Evolutionary conservation across 352 stramenopile species (phyloP).

Genomic region (Hyaloperonospora brassicae): DNA sequence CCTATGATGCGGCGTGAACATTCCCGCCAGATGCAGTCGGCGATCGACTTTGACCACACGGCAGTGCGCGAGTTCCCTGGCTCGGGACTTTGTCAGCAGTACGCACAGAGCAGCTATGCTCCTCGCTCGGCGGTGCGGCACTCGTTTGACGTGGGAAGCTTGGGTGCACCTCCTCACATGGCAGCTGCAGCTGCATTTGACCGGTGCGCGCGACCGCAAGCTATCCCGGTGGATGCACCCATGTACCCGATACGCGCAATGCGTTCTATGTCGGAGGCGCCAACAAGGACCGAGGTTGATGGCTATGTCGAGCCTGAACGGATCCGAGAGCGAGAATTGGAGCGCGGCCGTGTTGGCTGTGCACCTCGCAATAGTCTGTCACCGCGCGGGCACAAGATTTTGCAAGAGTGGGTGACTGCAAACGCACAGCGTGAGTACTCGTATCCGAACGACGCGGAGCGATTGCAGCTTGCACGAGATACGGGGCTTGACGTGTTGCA

Average conservation of each 20-base stretch:
- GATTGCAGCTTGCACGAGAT: slow-evolving; percentile 63
- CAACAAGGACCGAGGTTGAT: slow-evolving; percentile 38
- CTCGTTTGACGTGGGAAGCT: slow-evolving; percentile 61
- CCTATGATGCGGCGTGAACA: slow-evolving; percentile 84
- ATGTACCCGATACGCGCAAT: slow-evolving; percentile 37
- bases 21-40: slow-evolving; percentile 65
- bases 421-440: slow-evolving; percentile 58
- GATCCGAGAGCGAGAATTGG: slow-evolving; percentile 53
- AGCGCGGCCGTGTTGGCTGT: slow-evolving; percentile 32
- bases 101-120: slow-evolving; percentile 34
- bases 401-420: slow-evolving; percentile 71
- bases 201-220: slow-evolving; percentile 24
- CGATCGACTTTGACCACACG: slow-evolving; percentile 63
- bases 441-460: slow-evolving; percentile 56
- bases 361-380: slow-evolving; percentile 43
- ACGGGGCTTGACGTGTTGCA: slow-evolving; percentile 72
- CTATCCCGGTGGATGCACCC: slow-evolving; percentile 18
- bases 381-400: slow-evolving; percentile 61
- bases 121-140: slow-evolving; percentile 38
- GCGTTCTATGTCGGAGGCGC: slow-evolving; percentile 66
- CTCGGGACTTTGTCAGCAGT: slow-evolving; percentile 23
- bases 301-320: slow-evolving; percentile 64
- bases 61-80: slow-evolving; percentile 32
- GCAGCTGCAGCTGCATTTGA: slow-evolving; percentile 16
- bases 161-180: slow-evolving; percentile 29